Percentiles rank a stretch among this genome's conserved stretches.
Conservation (phyloP, 1,284 basidiomycete genomes). For the Cryptococcus deneoformans region DNA sequence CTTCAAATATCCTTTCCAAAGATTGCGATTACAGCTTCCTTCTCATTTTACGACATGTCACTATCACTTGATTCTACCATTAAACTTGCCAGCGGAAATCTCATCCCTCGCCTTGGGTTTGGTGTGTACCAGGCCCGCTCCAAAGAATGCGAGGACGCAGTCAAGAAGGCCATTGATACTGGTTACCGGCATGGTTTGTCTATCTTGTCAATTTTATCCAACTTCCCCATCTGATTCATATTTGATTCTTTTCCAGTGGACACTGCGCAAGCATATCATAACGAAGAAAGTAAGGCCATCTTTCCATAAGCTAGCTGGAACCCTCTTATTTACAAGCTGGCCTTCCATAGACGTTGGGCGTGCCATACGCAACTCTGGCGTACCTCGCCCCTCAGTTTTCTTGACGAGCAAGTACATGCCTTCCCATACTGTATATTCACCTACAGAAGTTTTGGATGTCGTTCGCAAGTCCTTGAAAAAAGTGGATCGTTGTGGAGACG, state of each 20-base stretch:
- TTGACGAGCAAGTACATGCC: conserved; percentile 62
- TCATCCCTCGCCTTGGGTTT: conserved; percentile 70
- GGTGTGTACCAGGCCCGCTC: conserved; percentile 68
- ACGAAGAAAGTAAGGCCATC: conserved; percentile 9
- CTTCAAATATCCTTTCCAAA: neutral
- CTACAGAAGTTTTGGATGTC: conserved; percentile 52
- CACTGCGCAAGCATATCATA: conserved; percentile 23
- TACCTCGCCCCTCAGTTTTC: conserved; percentile 35
- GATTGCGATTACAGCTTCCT: neutral
- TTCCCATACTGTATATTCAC: conserved; percentile 56
- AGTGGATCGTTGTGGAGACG: conserved; percentile 6
- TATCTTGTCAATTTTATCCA: conserved; percentile 27
- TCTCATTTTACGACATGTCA: neutral
- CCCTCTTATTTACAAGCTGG: neutral
- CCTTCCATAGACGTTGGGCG: conserved; percentile 21
- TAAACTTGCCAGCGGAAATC: conserved; percentile 2
- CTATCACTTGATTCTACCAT: conserved; percentile 1
- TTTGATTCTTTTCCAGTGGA: neutral
- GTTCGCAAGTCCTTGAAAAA: conserved; percentile 20
- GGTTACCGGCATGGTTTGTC: conserved; percentile 58
- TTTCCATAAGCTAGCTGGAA: neutral
- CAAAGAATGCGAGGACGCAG: conserved; percentile 56
- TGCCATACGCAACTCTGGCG: conserved; percentile 11
- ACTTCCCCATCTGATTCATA: conserved; percentile 10
- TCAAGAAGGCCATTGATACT: conserved; percentile 62